Percentiles rank a stretch among this genome's conserved stretches.
Evolutionary conservation across 257 asterid genomes (phyloP).

Genomic region (Solanum etuberosum): DNA sequence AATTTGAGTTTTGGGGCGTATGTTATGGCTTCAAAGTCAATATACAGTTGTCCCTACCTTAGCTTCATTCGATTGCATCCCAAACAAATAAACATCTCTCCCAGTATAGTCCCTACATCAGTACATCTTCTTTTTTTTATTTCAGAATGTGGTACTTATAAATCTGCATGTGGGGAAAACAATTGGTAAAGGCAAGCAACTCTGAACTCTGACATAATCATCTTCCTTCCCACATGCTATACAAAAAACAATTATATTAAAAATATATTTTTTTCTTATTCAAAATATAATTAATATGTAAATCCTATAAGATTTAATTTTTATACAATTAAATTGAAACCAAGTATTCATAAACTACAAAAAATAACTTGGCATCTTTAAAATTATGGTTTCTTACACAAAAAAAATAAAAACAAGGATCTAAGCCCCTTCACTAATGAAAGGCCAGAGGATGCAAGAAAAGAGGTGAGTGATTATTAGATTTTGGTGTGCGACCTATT

Average conservation of each 20-base stretch:
- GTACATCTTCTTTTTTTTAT: not conserved
- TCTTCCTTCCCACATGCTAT: not conserved
- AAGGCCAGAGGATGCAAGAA: not conserved
- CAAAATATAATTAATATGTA: not conserved
- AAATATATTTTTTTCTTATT: too few species aligned
- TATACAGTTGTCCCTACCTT: not conserved
- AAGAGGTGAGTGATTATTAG: not conserved
- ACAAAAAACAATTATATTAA: not conserved
- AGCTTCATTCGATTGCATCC: not conserved
- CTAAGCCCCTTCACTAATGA: not conserved
- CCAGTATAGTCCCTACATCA: not conserved
- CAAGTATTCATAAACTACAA: not conserved
- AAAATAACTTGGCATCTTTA: not conserved
- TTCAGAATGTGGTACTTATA: not conserved
- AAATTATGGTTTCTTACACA: not conserved
- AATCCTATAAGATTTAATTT: not conserved
- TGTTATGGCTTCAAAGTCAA: not conserved
- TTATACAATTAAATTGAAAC: not conserved
- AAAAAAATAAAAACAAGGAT: not conserved
- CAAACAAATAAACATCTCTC: not conserved
- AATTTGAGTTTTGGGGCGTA: not conserved
- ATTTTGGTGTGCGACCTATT: not conserved
- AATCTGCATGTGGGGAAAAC: not conserved
- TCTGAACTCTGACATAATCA: not conserved
- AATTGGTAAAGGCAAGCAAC: not conserved